These are phyloP conservation scores for Phaeomoniella chlamydospora DNA, from an alignment of 2,329 filamentous ascomycete species.

Conservation along the genomic window DNA sequence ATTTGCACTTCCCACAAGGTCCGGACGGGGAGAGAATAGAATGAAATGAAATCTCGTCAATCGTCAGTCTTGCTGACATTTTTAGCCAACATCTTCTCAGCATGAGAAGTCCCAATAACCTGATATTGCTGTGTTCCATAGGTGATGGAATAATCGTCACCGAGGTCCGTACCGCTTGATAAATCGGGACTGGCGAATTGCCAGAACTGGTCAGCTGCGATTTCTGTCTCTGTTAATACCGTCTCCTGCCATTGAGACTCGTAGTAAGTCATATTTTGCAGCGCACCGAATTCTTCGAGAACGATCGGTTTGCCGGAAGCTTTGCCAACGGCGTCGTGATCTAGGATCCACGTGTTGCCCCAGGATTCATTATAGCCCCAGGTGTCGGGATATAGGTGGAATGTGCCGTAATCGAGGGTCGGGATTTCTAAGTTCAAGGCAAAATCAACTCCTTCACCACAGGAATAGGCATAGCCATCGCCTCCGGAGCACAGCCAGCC, in stretches of 20 bases:
- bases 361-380: constrained; percentile 26
- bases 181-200: constrained; percentile 11
- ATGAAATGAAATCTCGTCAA: too few relatives aligned
- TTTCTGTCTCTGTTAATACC: constrained; percentile 16
- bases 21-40: too few relatives aligned
- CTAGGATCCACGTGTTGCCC: constrained; percentile 31
- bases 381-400: constrained; percentile 35
- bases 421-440: constrained; percentile 34
- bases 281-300: constrained; percentile 25
- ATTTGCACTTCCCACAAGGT: too few relatives aligned
- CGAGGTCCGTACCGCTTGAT: constrained; percentile 4
- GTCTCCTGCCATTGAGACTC: constrained; percentile 21
- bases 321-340: constrained; percentile 25
- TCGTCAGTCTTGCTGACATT: too few relatives aligned
- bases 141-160: not conserved
- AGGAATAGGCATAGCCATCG: constrained; percentile 39
- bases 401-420: constrained; percentile 41
- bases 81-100: not conserved
- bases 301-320: constrained; percentile 24
- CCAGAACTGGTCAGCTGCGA: constrained; percentile 24
- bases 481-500: constrained; percentile 32
- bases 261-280: constrained; percentile 13
- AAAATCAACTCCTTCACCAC: constrained; percentile 37
- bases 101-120: not conserved
- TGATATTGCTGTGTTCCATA: not conserved